phyloP scores from a whole-genome alignment of 805 yeast genomes.

The Barnettozyma pratensis region DNA sequence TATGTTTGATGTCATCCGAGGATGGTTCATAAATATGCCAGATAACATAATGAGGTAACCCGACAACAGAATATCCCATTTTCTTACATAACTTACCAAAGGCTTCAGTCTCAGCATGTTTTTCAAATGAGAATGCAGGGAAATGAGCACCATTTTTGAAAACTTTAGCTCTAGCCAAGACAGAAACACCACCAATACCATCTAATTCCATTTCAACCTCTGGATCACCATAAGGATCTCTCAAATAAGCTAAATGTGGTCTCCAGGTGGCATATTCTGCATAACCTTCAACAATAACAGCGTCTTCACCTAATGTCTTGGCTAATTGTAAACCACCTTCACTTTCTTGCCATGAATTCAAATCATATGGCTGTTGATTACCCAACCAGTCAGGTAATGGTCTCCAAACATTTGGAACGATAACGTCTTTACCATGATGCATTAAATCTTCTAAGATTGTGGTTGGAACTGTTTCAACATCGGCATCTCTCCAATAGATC shows the following conservation, averaged over 20 bases:
- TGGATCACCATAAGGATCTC: conserved; percentile 94
- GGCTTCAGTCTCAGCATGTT: conserved; percentile 98
- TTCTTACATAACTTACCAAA: conserved; percentile 85
- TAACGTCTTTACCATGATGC: conserved; percentile 87
- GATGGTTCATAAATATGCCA: conserved; percentile 98
- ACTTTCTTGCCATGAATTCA: conserved; percentile 82
- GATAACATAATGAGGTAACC: conserved; percentile 90
- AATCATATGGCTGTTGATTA: conserved; percentile 78
- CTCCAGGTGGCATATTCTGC: conserved; percentile 98
- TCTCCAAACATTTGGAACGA: conserved; percentile 94
- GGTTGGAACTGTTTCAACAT: conserved; percentile 83
- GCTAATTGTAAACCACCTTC: conserved; percentile 80
- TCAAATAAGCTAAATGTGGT: conserved; percentile 89
- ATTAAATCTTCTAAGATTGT: conserved; percentile 88
- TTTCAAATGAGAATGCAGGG: conserved; percentile 94
- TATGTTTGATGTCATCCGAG: conserved; percentile 79
- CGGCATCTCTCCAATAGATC: conserved; percentile 98
- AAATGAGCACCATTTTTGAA: conserved; percentile 90
- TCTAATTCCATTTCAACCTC: conserved; percentile 90
- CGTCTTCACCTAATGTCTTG: conserved; percentile 78
- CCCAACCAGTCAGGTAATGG: conserved; percentile 87
- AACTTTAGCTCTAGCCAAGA: conserved; percentile 80
- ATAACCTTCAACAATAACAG: conserved; percentile 95
- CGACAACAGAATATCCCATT: conserved; percentile 87
- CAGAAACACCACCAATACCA: conserved; percentile 97